Conservation (phyloP, 306 rosid genomes). For the Sechiopsis laciniata region DNA sequence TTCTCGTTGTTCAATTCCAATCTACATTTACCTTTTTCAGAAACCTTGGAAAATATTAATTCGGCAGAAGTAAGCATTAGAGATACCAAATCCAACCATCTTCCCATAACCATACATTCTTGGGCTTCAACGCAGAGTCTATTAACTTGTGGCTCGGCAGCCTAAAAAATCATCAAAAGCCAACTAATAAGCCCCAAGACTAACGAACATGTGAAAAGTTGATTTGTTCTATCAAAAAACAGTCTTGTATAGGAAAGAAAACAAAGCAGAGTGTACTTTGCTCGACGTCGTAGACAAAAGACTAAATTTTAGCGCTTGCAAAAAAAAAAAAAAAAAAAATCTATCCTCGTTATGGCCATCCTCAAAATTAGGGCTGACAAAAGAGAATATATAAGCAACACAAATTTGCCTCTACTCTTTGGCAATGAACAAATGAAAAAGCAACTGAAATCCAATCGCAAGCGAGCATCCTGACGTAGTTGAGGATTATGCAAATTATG, state of each 20-base stretch:
- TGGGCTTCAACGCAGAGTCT: constrained; percentile 73
- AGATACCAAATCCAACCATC: constrained; percentile 79
- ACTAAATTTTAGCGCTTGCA: neutral
- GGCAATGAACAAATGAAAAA: neutral
- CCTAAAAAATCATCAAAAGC: constrained; percentile 36
- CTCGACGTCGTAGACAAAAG: neutral
- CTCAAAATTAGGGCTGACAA: neutral
- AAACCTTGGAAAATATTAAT: constrained; percentile 74
- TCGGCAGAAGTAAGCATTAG: constrained; percentile 87
- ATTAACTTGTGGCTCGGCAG: constrained; percentile 72
- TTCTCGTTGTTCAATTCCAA: neutral
- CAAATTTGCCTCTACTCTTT: neutral
- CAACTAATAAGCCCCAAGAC: neutral
- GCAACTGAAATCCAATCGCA: neutral
- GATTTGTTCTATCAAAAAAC: neutral
- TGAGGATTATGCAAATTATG: no score
- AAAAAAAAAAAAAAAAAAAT: neutral
- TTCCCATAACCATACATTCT: constrained; percentile 53
- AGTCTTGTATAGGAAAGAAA: no score
- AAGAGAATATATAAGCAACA: neutral
- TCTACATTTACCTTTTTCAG: constrained; percentile 71
- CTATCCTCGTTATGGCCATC: neutral
- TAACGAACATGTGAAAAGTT: neutral
- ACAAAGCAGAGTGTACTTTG: neutral
- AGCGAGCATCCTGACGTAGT: no score